Percentiles rank a stretch among this genome's conserved stretches.
Conservation (phyloP, 306 rosid genomes). For the Lithocarpus polystachyus region DNA sequence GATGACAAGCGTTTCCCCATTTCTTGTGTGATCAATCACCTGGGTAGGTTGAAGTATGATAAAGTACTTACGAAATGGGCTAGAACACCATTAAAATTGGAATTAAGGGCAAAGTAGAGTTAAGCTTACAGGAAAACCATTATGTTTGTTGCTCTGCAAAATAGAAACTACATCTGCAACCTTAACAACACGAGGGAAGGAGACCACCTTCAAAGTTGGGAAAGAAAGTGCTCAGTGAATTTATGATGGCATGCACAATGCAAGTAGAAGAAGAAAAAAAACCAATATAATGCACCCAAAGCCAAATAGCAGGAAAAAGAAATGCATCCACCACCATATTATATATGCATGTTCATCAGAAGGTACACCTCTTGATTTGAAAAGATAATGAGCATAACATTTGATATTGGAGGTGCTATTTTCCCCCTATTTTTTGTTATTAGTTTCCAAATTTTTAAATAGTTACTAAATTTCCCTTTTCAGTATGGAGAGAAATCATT, state of each 20-base stretch:
- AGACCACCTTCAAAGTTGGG: conserved; percentile 62
- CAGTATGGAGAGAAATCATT: no score
- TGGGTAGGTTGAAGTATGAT: conserved; percentile 34
- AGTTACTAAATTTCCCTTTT: background rate
- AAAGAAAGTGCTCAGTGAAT: conserved; percentile 2
- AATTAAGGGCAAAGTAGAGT: conserved; percentile 16
- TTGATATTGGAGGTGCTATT: background rate
- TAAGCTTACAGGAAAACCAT: conserved; percentile 94
- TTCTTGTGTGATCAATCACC: conserved; percentile 93
- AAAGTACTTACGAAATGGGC: conserved; percentile 21
- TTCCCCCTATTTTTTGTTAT: background rate
- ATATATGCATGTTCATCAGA: background rate
- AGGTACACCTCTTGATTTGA: background rate
- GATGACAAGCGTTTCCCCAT: conserved; percentile 78
- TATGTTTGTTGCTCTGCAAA: conserved; percentile 77
- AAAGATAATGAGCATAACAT: background rate
- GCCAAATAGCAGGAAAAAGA: background rate
- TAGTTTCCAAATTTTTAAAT: background rate
- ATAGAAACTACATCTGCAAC: conserved; percentile 86
- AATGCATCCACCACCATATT: background rate
- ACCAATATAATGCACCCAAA: background rate
- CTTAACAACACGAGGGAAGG: conserved; percentile 88
- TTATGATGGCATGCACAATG: background rate
- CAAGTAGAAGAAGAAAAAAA: background rate
- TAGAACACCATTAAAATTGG: conserved; percentile 7